A percentile compares a stretch with the other conserved stretches of the same genome.
phyloP scores from a whole-genome alignment of 306 rosid genomes.

The Gastrolobium villosum region DNA sequence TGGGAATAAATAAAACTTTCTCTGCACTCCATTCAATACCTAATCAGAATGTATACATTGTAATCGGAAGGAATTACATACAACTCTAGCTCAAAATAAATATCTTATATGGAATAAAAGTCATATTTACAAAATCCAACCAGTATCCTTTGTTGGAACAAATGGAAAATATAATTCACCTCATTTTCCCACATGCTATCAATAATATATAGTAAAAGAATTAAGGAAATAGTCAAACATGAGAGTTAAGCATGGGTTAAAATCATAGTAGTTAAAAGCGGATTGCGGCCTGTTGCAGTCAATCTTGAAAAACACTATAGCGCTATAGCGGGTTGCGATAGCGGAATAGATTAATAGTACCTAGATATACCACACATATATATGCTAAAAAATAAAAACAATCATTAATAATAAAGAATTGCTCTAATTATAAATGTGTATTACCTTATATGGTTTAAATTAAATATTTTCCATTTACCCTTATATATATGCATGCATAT shows the following conservation, averaged over 20 bases:
- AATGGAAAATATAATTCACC: background rate
- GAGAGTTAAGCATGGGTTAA: background rate
- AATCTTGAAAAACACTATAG: no score
- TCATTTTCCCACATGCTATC: background rate
- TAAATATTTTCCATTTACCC: no score
- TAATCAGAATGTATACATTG: background rate
- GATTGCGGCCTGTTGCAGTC: no score
- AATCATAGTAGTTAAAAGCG: no score
- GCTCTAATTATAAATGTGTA: no score
- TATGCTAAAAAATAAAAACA: no score
- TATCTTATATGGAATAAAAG: background rate
- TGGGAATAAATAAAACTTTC: background rate
- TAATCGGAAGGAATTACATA: conserved; percentile 14
- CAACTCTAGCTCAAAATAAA: background rate
- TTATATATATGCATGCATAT: no score
- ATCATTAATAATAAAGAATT: no score
- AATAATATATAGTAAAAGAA: background rate
- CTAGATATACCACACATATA: no score
- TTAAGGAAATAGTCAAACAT: background rate
- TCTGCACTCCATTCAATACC: background rate
- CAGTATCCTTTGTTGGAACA: background rate
- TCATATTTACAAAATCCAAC: background rate
- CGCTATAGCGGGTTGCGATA: no score
- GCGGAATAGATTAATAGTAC: no score
- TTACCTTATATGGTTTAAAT: no score